Conservation (phyloP, 345 rosid species). For the Carallia brachiata region DNA sequence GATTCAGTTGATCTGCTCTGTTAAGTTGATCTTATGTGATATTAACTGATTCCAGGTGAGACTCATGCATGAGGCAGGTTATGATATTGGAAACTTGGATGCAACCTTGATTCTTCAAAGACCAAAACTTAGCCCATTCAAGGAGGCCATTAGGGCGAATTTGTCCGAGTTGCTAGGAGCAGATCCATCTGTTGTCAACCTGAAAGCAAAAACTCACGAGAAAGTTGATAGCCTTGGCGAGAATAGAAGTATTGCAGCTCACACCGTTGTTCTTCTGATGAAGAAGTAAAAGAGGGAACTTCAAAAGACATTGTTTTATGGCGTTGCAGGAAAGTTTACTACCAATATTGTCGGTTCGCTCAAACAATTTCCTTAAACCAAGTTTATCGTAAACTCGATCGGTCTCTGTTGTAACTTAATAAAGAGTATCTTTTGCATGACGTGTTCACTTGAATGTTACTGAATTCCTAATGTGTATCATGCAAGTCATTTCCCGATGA, state of each 20-base stretch:
- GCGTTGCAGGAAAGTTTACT: too few relatives aligned
- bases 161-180: conserved; percentile 76
- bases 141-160: conserved; percentile 67
- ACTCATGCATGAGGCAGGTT: conserved; percentile 86
- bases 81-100: conserved; percentile 90
- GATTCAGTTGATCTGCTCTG: conserved; percentile 1
- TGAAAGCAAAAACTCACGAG: conserved; percentile 89
- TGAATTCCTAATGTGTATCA: too few relatives aligned
- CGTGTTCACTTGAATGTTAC: too few relatives aligned
- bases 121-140: conserved; percentile 86
- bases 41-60: conserved; percentile 45
- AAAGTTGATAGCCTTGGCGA: conserved; percentile 95
- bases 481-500: too few relatives aligned
- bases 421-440: too few relatives aligned
- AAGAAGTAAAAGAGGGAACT: conserved; percentile 41
- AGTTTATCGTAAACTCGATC: too few relatives aligned
- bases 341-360: too few relatives aligned
- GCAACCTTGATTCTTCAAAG: conserved; percentile 85
- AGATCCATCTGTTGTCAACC: conserved; percentile 67
- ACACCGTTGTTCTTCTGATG: conserved; percentile 81
- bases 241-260: conserved; percentile 93
- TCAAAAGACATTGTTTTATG: neutral
- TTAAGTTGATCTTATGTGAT: neutral
- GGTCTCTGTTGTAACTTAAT: too few relatives aligned
- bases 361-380: too few relatives aligned